Conservation (phyloP, 495 filamentous ascomycete species). For the Tuber microsphaerosporum region DNA sequence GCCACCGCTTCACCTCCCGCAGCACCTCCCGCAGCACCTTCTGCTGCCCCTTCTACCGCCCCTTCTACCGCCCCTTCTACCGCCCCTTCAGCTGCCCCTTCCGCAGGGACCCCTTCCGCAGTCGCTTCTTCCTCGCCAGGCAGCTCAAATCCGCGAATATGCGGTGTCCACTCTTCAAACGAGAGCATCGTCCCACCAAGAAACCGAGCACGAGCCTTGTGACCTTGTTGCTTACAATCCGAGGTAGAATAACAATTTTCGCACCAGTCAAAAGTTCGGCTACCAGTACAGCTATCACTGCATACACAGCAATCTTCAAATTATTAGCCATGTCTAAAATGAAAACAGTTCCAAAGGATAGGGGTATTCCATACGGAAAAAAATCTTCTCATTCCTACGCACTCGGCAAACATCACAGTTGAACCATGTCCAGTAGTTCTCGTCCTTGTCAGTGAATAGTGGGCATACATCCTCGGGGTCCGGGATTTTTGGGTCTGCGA, state of each 20-base stretch:
- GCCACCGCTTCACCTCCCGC: background rate
- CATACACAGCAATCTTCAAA: background rate
- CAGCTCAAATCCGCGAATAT: background rate
- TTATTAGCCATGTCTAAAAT: background rate
- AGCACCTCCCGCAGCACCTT: background rate
- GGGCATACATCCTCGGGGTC: background rate
- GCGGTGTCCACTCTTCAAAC: background rate
- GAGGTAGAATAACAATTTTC: constrained; percentile 3
- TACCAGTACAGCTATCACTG: background rate
- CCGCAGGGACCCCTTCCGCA: background rate
- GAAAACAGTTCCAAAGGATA: background rate
- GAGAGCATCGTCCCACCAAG: background rate
- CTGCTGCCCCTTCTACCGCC: background rate
- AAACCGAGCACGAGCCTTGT: background rate
- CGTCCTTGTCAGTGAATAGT: background rate
- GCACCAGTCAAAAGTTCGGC: background rate
- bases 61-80: background rate
- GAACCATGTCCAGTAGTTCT: constrained; percentile 1
- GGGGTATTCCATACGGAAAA: background rate
- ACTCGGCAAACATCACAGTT: constrained; percentile 2
- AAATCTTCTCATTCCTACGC: background rate
- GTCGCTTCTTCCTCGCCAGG: background rate
- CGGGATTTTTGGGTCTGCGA: background rate
- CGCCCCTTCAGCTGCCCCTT: background rate
- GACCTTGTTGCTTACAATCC: background rate